A percentile compares a stretch with the other conserved stretches of the same genome.
These are phyloP conservation scores for Linanthus parryae DNA, from an alignment of 148 eudicot species.

Conservation along the genomic window DNA sequence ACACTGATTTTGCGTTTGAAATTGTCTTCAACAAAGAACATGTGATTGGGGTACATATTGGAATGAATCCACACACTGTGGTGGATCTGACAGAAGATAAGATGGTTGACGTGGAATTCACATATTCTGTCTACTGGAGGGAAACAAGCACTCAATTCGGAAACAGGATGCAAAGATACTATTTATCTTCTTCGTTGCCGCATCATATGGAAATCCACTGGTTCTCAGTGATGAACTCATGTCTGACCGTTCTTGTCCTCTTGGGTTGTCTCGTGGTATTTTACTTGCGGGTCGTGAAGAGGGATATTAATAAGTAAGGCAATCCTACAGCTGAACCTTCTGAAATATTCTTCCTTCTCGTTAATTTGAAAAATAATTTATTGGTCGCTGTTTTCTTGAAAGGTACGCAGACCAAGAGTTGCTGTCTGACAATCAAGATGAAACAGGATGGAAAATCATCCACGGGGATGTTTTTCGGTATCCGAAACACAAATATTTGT, in stretches of 20 bases:
- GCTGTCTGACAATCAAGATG: slow-evolving; percentile 17
- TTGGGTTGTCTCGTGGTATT: slow-evolving; percentile 9
- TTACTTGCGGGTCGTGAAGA: slow-evolving; percentile 13
- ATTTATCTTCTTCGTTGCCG: slow-evolving; percentile 5
- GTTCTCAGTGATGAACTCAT: slow-evolving; percentile 10
- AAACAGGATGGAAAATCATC: slow-evolving; percentile 24
- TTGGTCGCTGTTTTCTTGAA: neutral
- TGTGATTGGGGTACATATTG: slow-evolving; percentile 17
- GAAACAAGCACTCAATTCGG: slow-evolving; percentile 8
- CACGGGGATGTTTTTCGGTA: slow-evolving; percentile 22
- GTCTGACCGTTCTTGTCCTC: slow-evolving; percentile 11
- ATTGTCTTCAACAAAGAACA: slow-evolving; percentile 18
- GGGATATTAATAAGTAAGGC: slow-evolving; percentile 17
- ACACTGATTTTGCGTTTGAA: slow-evolving; percentile 5
- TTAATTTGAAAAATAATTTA: neutral
- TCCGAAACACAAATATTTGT: slow-evolving; percentile 12
- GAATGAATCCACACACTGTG: neutral
- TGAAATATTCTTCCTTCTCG: neutral
- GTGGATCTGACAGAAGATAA: slow-evolving; percentile 19
- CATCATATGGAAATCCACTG: slow-evolving; percentile 7
- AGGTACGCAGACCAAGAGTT: slow-evolving; percentile 18
- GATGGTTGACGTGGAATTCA: slow-evolving; percentile 20
- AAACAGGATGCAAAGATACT: slow-evolving; percentile 14
- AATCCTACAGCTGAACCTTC: neutral
- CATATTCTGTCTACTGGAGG: slow-evolving; percentile 18